Evolutionary conservation across 164 flowering plant species (phyloP), one percentile per base, ranked within the genome.

Genomic region (Hamamelis virginiana): DNA sequence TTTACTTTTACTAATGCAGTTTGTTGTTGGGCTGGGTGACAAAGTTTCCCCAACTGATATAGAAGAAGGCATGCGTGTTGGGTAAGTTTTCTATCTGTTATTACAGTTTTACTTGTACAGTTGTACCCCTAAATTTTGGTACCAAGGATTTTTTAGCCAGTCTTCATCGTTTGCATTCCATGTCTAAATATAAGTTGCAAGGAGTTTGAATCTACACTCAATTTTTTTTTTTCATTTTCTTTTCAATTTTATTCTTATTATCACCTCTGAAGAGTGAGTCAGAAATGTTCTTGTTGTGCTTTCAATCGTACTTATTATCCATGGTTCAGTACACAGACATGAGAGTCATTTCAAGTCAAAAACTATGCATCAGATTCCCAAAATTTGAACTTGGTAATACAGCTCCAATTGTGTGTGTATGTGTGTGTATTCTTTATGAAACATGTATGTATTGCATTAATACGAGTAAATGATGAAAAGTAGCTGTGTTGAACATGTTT

Each of bases 41-140:
- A 90, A 95, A 78, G 96, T 96, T 67, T 96, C 99, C 16, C 98
- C 99, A 1, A 93, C 98, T 58, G 98, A 96, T 76, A 96, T 96
- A 45, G 99, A 96, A 81, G 99, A 96, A 82, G 97, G 99, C 84
- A 96, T 93, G 99, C 95, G 97, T 64, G 97, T 96, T 1, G 99
- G 98, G 99, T 95, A 83, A 53, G 88, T 70, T 71, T 16, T 11
- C 46, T 22, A 10, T 65, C 19, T 58, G 46, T 23, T 19, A n/a
- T 48, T 26, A 19, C 13, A 10, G 4, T 46, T 59, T 16, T n/a
- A n/a, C n/a, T n/a, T n/a, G n/a, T n/a, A n/a, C n/a, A n/a, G n/a
- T 59, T 28, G 26, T 11, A 16, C n/a, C n/a, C n/a, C 26, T 59
- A 16, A 33, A 2, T 33, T 57, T 26, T 41, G 25, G 8, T 43